These are phyloP conservation scores for Pythium coloratum DNA, from an alignment of 352 stramenopile species.

Conservation along the genomic window DNA sequence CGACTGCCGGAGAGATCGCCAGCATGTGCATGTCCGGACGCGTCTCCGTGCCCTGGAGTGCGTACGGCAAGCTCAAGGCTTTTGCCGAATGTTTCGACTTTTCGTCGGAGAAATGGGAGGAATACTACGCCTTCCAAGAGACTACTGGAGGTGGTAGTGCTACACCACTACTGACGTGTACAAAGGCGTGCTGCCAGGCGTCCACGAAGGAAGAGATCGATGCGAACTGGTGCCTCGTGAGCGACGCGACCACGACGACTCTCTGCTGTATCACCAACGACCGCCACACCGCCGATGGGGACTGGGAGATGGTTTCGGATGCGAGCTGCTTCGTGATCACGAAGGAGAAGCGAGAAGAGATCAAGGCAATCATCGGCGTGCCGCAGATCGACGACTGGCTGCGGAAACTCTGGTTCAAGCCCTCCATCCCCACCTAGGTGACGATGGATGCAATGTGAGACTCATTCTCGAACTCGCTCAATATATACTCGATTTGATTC, in stretches of 20 bases:
- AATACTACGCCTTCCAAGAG: slow-evolving; percentile 61
- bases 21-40: slow-evolving; percentile 84
- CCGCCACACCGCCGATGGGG: slow-evolving; percentile 29
- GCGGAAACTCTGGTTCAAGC: slow-evolving; percentile 50
- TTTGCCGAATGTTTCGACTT: slow-evolving; percentile 89
- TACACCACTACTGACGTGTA: slow-evolving; percentile 39
- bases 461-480: neutral
- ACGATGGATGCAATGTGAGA: neutral
- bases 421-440: slow-evolving; percentile 26
- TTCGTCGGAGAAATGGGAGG: slow-evolving; percentile 77
- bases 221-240: slow-evolving; percentile 79
- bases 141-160: slow-evolving; percentile 27
- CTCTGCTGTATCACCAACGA: slow-evolving; percentile 12
- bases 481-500: neutral
- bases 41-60: slow-evolving; percentile 81
- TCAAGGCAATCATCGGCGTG: slow-evolving; percentile 52
- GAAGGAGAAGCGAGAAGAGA: slow-evolving; percentile 62
- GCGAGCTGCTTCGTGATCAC: slow-evolving; percentile 54
- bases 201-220: slow-evolving; percentile 79
- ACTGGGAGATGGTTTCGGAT: slow-evolving; percentile 80
- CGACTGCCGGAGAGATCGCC: slow-evolving; percentile 73
- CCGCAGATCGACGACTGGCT: slow-evolving; percentile 74
- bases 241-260: slow-evolving; percentile 56
- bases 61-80: slow-evolving; percentile 78
- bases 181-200: slow-evolving; percentile 60